Conservation (phyloP, 2,329 filamentous ascomycete genomes). For the Ceratocystis huliohia region DNA sequence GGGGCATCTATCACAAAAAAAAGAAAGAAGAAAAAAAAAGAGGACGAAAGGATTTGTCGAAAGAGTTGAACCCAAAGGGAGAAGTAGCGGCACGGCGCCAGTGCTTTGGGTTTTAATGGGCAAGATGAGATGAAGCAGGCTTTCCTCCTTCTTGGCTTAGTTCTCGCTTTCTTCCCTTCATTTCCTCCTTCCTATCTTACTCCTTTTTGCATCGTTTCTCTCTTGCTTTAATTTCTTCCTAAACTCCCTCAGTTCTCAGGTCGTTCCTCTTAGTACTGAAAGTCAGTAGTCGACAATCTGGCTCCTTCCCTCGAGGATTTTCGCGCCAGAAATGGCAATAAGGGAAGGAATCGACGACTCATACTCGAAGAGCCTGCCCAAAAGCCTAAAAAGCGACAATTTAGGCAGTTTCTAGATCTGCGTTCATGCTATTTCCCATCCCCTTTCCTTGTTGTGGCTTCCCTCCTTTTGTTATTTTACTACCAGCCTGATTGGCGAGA, state of each 20-base stretch:
- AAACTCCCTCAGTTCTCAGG: not conserved
- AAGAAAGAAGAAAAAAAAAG: not conserved
- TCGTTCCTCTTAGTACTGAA: not conserved
- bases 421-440: not conserved
- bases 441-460: not conserved
- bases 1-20: not conserved
- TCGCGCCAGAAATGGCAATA: not conserved
- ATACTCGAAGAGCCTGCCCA: not conserved
- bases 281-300: not conserved
- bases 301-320: slow-evolving; percentile 3
- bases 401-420: not conserved
- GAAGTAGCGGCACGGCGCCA: not conserved
- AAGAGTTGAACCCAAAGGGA: not conserved
- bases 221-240: not conserved
- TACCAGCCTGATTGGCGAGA: not conserved
- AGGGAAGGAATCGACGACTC: not conserved
- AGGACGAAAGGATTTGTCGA: not conserved
- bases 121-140: slow-evolving; percentile 6
- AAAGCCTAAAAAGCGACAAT: not conserved
- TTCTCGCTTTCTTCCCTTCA: not conserved
- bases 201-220: not conserved
- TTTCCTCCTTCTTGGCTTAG: not conserved
- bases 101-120: not conserved
- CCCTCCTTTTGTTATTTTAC: not conserved
- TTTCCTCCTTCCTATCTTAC: not conserved